These are phyloP conservation scores for Pseudogymnoascus destructans DNA, from an alignment of 2,329 filamentous ascomycete genomes.

Conservation along the genomic window DNA sequence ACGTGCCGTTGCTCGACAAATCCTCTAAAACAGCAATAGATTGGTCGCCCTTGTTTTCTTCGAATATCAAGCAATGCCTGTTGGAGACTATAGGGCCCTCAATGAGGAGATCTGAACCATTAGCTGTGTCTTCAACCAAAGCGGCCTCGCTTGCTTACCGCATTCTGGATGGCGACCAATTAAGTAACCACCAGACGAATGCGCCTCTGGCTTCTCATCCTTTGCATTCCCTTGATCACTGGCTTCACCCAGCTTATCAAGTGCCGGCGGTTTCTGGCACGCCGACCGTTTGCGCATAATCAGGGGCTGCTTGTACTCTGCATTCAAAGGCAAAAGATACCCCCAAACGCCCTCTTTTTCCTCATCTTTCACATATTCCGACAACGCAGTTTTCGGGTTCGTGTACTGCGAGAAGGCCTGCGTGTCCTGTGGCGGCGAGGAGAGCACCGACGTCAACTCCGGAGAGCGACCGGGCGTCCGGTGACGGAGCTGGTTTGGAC, in stretches of 20 bases:
- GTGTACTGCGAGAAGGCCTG: conserved; percentile 72
- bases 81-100: conserved; percentile 77
- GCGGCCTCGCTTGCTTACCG: conserved; percentile 42
- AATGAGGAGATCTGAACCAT: conserved; percentile 51
- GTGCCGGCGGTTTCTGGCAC: conserved; percentile 47
- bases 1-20: conserved; percentile 90
- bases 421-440: conserved; percentile 59
- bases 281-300: conserved; percentile 62
- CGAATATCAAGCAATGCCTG: conserved; percentile 60
- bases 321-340: conserved; percentile 74
- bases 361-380: conserved; percentile 77
- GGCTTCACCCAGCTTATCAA: conserved; percentile 29
- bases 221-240: conserved; percentile 29
- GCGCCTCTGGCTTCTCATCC: conserved; percentile 43
- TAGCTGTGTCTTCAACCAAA: conserved; percentile 14
- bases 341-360: conserved; percentile 73
- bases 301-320: conserved; percentile 52
- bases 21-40: conserved; percentile 74
- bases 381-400: conserved; percentile 56
- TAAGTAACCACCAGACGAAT: conserved; percentile 70
- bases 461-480: conserved; percentile 34
- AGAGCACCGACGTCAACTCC: conserved; percentile 19
- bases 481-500: conserved; percentile 38
- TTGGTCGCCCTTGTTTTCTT: conserved; percentile 43
- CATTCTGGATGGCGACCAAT: conserved; percentile 91